Base-by-base conservation (phyloP, 1,139 yeast species). In the Zygoascus sp. region DNA sequence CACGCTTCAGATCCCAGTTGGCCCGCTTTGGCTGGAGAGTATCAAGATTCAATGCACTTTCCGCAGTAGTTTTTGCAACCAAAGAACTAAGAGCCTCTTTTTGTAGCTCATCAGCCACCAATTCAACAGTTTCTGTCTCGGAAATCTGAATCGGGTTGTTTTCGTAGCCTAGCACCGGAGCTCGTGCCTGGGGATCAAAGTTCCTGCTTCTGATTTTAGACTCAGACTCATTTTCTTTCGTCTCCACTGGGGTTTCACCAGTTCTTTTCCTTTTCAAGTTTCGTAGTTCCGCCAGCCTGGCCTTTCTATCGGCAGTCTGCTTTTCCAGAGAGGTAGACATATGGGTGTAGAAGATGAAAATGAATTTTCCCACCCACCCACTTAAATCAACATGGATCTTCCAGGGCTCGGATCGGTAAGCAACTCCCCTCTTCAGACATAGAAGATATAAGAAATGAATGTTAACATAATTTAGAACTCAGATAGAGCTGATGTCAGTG, bases 1-100 rank as follows among this genome's bases (percentile, higher is more conserved):
- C 72, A 21, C 70, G 57, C 52, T 70, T 66, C 40, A 73, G 54
- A 52, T 73, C 79, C 62, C 68, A 62, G 7, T 69, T 64, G 11
- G 62, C 63, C 30, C 63, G 57, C 47, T 61, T 60, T 9, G 70
- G 66, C 46, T 62, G 67, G 21, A 62, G 49, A 22, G 54, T 57
- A 2, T 53, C 54, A 20, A 54, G 45, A 15, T 55, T 55, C 22
- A 59, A 49, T 9, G 52, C 47, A 34, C 39, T 32, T 10, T 37
- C 40, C 6, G 13, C 42, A 9, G 51, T 27, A n/a, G 51, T 53
- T 50, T 49, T 49, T 32, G 47, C 49, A 37, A 38, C 48, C 44
- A 63, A 57, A 45, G 59, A 58, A 34, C 52, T 57, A 38, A 64
- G 49, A 2, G 66, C 62, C 32, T 60, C 53, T 35, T 57, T 55